Conservation (phyloP, 2,329 filamentous ascomycete species). For the Arthrocladium fulminans region DNA sequence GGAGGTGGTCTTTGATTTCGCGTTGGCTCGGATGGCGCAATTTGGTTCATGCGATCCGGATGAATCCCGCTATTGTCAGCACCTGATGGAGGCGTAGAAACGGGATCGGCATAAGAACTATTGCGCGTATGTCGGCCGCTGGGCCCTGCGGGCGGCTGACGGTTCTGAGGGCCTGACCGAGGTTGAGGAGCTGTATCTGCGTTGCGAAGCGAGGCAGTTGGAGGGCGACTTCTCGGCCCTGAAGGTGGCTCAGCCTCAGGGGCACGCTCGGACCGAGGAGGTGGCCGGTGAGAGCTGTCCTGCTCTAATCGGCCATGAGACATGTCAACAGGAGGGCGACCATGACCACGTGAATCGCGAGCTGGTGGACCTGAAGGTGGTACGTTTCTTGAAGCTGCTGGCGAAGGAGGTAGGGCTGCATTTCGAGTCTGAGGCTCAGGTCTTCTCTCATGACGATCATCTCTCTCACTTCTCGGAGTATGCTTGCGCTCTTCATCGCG, state of each 20-base stretch:
- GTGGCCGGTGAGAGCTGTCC: conserved; percentile 26
- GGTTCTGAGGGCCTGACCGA: conserved; percentile 25
- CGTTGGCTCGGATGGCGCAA: conserved; percentile 21
- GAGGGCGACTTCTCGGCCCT: conserved; percentile 40
- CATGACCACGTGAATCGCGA: conserved; percentile 10
- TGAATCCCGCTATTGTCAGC: conserved; percentile 42
- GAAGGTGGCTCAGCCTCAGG: conserved; percentile 40
- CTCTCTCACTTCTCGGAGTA: conserved; percentile 15
- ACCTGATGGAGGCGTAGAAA: conserved; percentile 26
- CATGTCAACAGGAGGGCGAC: conserved; percentile 30
- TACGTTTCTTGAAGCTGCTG: neutral
- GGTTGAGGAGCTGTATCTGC: conserved; percentile 11
- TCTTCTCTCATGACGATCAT: conserved; percentile 16
- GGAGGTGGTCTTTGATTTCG: conserved; percentile 14
- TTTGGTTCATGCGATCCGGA: conserved; percentile 44
- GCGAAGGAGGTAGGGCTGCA: neutral
- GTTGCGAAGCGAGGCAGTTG: conserved; percentile 19
- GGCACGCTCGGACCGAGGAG: conserved; percentile 39
- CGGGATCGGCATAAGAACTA: conserved; percentile 26
- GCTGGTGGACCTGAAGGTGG: neutral
- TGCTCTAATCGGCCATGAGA: conserved; percentile 40
- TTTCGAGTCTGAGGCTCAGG: conserved; percentile 7
- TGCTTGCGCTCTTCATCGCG: conserved; percentile 20
- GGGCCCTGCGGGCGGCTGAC: conserved; percentile 38
- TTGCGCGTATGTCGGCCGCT: conserved; percentile 31